Evolutionary conservation across 2,329 filamentous ascomycete species (phyloP), one percentile per base, ranked within the genome.

Genomic region (Aspergillus costaricaensis): DNA sequence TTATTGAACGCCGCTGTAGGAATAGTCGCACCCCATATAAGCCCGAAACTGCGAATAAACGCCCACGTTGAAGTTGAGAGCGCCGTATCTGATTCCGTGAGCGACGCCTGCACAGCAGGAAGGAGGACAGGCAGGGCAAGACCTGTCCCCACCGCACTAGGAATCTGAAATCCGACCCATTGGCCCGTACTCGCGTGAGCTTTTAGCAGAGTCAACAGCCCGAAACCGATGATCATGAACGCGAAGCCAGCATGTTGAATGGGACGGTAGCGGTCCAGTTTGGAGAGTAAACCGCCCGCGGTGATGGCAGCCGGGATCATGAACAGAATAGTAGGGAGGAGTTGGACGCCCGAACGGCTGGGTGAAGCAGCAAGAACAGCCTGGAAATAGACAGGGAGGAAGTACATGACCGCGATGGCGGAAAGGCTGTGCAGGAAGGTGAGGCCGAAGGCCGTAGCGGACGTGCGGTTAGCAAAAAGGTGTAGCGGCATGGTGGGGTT

Each of bases 371-470:
- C 49, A 4, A 70, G 67, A 0, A 82, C 77, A 2, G 70, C 72
- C 58, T 82, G 79, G 64, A 82, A 81, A 62, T 80, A 83, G 9
- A 82, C 65, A 0, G 81, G 78, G 2, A 82, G 57, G 61, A 80
- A 81, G 53, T 63, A 67, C 21, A 50, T 51, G 2, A 64, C 48
- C 55, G 59, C 63, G 25, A 50, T 57, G 0, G 54, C 39, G 10
- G 58, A 32, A 1, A 68, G 32, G 2, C 39, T 47, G 9, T 65
- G 64, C 9, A 68, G 3, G 17, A 67, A 67, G 17, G 61, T 32
- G 12, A 61, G n/a, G 14, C 27, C 23, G 14, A 39, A 32, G 0
- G 60, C 25, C 2, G 5, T 15, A 2, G 25, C 27, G 14, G 60
- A 47, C 7, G 80, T 81, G 1, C 77, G 72, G 64, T 79, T 81